phyloP scores from a whole-genome alignment of 2,329 filamentous ascomycete species.

The Fonsecaea multimorphosa region DNA sequence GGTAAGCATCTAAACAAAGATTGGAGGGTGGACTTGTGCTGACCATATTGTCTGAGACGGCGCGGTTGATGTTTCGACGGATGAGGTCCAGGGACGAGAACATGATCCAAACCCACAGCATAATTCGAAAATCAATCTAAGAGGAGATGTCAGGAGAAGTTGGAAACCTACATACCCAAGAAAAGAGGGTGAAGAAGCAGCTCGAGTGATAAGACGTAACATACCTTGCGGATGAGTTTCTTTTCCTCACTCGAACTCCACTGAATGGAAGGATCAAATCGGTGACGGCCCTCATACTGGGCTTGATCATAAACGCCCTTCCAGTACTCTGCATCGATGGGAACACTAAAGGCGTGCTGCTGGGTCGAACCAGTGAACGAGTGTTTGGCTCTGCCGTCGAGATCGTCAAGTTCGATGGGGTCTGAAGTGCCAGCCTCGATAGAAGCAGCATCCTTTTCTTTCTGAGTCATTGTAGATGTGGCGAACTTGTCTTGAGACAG shows the following conservation, averaged over 20 bases:
- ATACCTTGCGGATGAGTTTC: conserved; percentile 33
- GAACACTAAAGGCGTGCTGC: conserved; percentile 55
- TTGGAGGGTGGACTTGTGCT: not conserved
- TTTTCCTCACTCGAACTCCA: conserved; percentile 36
- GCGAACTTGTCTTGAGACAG: not conserved
- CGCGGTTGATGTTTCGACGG: conserved; percentile 56
- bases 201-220: no score
- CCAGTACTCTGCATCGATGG: conserved; percentile 61
- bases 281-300: conserved; percentile 52
- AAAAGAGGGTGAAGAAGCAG: no score
- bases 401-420: not conserved
- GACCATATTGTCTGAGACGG: conserved; percentile 63
- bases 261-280: conserved; percentile 46
- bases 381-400: conserved; percentile 4
- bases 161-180: no score
- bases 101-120: conserved; percentile 53
- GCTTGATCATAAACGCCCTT: conserved; percentile 61
- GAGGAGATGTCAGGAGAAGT: not conserved
- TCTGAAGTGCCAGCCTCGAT: not conserved
- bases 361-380: conserved; percentile 1
- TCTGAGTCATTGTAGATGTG: not conserved
- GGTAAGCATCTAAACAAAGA: conserved; percentile 3
- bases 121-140: conserved; percentile 42
- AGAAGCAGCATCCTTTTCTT: conserved; percentile 5
- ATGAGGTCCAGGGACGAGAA: conserved; percentile 64